These are phyloP conservation scores for Odonthalia washingtoniensis DNA, from an alignment of 31 red algal genomes.

Conservation along the genomic window DNA sequence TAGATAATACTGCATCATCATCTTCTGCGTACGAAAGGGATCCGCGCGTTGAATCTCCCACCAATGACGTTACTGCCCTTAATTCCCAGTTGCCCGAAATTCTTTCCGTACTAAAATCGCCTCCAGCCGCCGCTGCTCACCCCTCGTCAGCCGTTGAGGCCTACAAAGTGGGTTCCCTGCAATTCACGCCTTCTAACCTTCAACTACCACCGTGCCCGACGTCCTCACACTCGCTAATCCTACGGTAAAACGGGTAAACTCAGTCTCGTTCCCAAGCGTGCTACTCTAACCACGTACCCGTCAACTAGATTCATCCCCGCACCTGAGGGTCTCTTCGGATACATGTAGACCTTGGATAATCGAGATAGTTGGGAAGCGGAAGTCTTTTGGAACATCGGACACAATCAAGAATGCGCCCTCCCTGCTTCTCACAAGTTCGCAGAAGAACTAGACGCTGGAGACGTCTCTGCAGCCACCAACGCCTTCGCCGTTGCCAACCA, in stretches of 20 bases:
- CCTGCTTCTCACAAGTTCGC: background rate
- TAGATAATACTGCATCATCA: background rate
- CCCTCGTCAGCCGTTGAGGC: background rate
- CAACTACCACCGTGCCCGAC: background rate
- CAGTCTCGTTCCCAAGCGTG: background rate
- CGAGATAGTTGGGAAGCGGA: slow-evolving; percentile 40
- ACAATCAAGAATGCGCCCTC: slow-evolving; percentile 18
- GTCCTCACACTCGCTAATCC: slow-evolving; percentile 5
- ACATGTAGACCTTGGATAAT: background rate
- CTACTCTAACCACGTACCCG: background rate
- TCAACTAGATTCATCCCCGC: background rate
- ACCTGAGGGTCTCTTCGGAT: background rate
- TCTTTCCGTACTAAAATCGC: background rate
- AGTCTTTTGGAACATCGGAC: slow-evolving; percentile 21
- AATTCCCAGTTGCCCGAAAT: background rate
- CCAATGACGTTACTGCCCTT: slow-evolving; percentile 2
- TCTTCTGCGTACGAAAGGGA: no score
- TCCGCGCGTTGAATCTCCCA: background rate
- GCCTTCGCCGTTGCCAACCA: slow-evolving; percentile 31
- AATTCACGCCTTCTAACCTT: slow-evolving; percentile 13
- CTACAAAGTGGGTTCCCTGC: background rate
- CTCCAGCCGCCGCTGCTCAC: background rate
- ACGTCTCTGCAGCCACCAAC: slow-evolving; percentile 20
- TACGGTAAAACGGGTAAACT: slow-evolving; percentile 32
- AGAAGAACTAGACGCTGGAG: background rate